Evolutionary conservation across 768 basidiomycete genomes (phyloP).

Genomic region (Suillus sp.): DNA sequence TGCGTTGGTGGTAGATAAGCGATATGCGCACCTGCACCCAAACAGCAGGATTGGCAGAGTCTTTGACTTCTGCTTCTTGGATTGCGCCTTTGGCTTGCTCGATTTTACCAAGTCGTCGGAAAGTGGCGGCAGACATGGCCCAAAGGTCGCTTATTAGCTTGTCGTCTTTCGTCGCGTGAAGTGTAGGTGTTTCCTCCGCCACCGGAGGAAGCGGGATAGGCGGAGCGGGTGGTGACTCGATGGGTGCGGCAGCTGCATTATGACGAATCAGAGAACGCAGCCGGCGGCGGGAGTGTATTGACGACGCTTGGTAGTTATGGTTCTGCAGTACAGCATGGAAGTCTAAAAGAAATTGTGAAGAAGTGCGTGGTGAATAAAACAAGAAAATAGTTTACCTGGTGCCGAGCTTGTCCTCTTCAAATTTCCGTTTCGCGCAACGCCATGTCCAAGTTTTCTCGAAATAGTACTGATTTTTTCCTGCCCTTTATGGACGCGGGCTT

Average conservation of each 20-base stretch:
- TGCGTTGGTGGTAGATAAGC: conserved; percentile 1
- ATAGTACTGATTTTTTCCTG: conserved; percentile 75
- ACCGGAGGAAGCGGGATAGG: conserved; percentile 38
- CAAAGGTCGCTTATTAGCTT: conserved; percentile 83
- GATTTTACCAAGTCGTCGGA: conserved; percentile 84
- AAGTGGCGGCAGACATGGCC: conserved; percentile 94
- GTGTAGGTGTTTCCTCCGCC: conserved; percentile 35
- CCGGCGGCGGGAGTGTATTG: conserved; percentile 79
- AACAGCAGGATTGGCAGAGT: conserved; percentile 84
- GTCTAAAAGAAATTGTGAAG: conserved; percentile 44
- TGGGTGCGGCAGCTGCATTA: conserved; percentile 28
- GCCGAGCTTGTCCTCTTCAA: conserved; percentile 66
- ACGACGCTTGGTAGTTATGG: conserved; percentile 70
- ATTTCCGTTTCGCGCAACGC: conserved; percentile 56
- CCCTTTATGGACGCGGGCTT: conserved; percentile 71
- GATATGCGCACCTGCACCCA: conserved; percentile 83
- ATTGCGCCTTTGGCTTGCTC: conserved; percentile 91
- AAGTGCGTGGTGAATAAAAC: not conserved
- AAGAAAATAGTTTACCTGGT: conserved; percentile 52
- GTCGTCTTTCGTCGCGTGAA: conserved; percentile 54
- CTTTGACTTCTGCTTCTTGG: conserved; percentile 90
- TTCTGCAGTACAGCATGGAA: conserved; percentile 67
- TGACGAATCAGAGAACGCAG: conserved; percentile 49
- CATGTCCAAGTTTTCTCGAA: conserved; percentile 74
- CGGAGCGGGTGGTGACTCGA: conserved; percentile 40